phyloP scores from a whole-genome alignment of 371 early-diverging fungal species.

The Haplosporangium sp. region DNA sequence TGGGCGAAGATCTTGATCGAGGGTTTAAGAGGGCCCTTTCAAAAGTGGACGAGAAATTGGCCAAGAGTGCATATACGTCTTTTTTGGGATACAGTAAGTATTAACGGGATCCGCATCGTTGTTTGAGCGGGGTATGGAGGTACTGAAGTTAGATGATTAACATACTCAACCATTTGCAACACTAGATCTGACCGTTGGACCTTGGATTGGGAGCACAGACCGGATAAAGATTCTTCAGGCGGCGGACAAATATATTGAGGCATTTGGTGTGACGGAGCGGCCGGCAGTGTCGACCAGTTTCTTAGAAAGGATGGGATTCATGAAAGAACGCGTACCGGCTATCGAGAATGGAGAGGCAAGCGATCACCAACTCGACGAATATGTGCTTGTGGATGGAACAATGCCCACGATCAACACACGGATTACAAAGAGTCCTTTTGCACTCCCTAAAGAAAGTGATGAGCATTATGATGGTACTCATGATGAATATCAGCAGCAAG shows the following conservation, averaged over 20 bases:
- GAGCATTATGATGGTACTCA: background rate
- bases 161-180: constrained; percentile 60
- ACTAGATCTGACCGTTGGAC: constrained; percentile 56
- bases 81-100: constrained; percentile 55
- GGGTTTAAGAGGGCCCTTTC: constrained; percentile 39
- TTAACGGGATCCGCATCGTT: background rate
- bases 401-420: constrained; percentile 46
- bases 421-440: constrained; percentile 29
- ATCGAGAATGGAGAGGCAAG: constrained; percentile 18
- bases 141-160: constrained; percentile 52
- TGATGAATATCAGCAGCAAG: background rate
- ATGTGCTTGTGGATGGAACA: constrained; percentile 49
- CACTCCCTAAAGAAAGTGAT: background rate
- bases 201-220: constrained; percentile 34
- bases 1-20: constrained; percentile 52
- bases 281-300: constrained; percentile 52
- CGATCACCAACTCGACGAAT: constrained; percentile 6
- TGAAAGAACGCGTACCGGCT: constrained; percentile 16
- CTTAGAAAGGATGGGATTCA: constrained; percentile 54
- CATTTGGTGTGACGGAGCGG: constrained; percentile 45
- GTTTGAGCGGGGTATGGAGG: too few relatives aligned
- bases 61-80: constrained; percentile 50
- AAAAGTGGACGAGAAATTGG: constrained; percentile 48
- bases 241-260: constrained; percentile 39
- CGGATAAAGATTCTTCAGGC: constrained; percentile 33